These are phyloP conservation scores for Farysia itapuensis DNA, from an alignment of 1,284 basidiomycete genomes.

Conservation along the genomic window DNA sequence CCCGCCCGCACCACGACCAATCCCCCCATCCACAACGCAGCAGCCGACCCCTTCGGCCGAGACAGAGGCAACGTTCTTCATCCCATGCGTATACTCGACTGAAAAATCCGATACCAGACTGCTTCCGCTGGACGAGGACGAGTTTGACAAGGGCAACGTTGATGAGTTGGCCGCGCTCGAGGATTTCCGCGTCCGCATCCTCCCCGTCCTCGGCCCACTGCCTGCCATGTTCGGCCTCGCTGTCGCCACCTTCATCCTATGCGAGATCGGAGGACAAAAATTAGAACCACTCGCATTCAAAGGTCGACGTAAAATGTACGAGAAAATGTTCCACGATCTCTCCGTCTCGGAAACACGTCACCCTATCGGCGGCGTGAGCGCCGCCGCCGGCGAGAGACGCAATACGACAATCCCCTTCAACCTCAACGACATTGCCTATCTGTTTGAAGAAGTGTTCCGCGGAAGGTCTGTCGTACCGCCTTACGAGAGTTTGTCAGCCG, in stretches of 20 bases:
- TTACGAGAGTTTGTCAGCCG: conserved; percentile 29
- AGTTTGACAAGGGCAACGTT: conserved; percentile 85
- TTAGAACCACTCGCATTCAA: conserved; percentile 55
- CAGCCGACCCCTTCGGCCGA: conserved; percentile 1
- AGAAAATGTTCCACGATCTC: conserved; percentile 40
- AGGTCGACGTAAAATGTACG: conserved; percentile 49
- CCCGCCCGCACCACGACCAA: conserved; percentile 5
- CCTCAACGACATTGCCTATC: conserved; percentile 52
- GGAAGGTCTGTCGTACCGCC: conserved; percentile 52
- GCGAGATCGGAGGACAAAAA: conserved; percentile 51
- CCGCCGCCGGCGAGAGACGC: not conserved
- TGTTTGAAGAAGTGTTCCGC: conserved; percentile 55
- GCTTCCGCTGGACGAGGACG: conserved; percentile 85
- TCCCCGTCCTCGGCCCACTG: conserved; percentile 74
- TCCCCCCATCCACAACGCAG: not conserved
- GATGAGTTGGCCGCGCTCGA: conserved; percentile 89
- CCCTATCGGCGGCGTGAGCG: conserved; percentile 8
- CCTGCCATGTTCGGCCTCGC: conserved; percentile 59
- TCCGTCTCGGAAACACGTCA: conserved; percentile 26
- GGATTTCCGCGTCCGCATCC: conserved; percentile 86
- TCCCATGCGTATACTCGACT: conserved; percentile 79
- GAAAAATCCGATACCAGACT: conserved; percentile 81
- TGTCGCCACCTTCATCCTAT: conserved; percentile 54
- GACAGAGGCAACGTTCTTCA: conserved; percentile 29
- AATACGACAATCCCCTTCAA: conserved; percentile 41